A percentile compares a stretch with the other conserved stretches of the same genome.
phyloP scores from a whole-genome alignment of 2,329 filamentous ascomycete genomes.

The Claviceps cyperi region DNA sequence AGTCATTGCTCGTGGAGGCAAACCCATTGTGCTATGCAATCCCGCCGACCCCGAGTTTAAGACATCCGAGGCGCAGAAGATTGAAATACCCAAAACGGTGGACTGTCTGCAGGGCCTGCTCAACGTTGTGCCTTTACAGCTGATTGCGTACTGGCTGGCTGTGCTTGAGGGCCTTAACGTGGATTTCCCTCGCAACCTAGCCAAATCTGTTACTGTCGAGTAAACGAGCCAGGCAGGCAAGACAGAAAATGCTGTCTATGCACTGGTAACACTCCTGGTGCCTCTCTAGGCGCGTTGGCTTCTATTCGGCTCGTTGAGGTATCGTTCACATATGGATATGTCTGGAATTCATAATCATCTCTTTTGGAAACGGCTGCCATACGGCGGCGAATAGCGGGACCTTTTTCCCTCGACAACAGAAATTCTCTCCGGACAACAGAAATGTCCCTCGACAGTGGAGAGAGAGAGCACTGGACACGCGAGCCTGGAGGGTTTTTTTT shows the following conservation, averaged over 20 bases:
- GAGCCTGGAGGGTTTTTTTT: background rate
- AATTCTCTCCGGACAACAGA: too few species aligned
- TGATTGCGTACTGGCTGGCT: conserved; percentile 98
- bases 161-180: conserved; percentile 94
- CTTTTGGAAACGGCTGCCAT: background rate
- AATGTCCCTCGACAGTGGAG: too few species aligned
- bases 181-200: conserved; percentile 95
- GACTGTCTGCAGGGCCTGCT: conserved; percentile 92
- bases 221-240: conserved; percentile 62
- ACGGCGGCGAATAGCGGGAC: too few species aligned
- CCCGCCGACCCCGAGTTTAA: conserved; percentile 78
- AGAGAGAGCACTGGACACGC: too few species aligned
- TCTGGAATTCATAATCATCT: background rate
- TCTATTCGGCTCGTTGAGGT: conserved; percentile 2
- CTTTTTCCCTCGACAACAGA: too few species aligned
- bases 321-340: background rate
- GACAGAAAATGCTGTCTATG: background rate
- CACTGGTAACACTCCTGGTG: background rate
- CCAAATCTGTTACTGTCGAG: conserved; percentile 98
- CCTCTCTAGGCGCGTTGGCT: conserved; percentile 4
- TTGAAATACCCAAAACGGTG: conserved; percentile 91
- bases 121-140: conserved; percentile 92
- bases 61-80: conserved; percentile 79
- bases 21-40: conserved; percentile 98
- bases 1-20: conserved; percentile 91